phyloP scores from a whole-genome alignment of 257 asterid genomes.

The Fraxinus pennsylvanica region DNA sequence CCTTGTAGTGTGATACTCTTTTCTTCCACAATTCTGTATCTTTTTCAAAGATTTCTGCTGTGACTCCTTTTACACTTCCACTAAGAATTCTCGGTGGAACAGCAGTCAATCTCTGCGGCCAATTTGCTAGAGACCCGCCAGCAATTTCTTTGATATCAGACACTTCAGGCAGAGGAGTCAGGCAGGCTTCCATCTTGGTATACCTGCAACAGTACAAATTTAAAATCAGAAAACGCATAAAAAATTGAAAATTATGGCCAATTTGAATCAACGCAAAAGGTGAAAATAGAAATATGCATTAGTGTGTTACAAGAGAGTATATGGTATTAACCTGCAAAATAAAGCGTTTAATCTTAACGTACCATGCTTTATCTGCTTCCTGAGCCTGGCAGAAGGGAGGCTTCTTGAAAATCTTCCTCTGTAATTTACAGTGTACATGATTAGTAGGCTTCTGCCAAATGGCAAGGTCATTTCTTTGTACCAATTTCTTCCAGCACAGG shows the following conservation, averaged over 20 bases:
- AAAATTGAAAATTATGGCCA: background rate
- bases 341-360: background rate
- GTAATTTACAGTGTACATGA: constrained; percentile 68
- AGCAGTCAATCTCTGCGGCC: constrained; percentile 80
- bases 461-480: constrained; percentile 69
- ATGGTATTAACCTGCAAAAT: background rate
- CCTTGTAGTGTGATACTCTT: constrained; percentile 69
- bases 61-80: constrained; percentile 57
- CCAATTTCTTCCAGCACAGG: constrained; percentile 86
- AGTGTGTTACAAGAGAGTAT: background rate
- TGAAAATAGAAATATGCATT: too few species aligned
- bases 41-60: constrained; percentile 45
- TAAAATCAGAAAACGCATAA: background rate
- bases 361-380: constrained; percentile 87
- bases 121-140: constrained; percentile 64
- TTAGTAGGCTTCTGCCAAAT: constrained; percentile 87
- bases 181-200: constrained; percentile 80
- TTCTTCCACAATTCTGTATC: constrained; percentile 67
- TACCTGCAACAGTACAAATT: constrained; percentile 45
- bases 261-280: background rate
- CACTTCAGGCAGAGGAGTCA: constrained; percentile 83
- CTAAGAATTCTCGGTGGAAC: constrained; percentile 75
- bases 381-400: constrained; percentile 67
- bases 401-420: constrained; percentile 60
- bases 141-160: constrained; percentile 57